phyloP scores from a whole-genome alignment of 2,329 filamentous ascomycete species.

The Trichophyton benhamiae region DNA sequence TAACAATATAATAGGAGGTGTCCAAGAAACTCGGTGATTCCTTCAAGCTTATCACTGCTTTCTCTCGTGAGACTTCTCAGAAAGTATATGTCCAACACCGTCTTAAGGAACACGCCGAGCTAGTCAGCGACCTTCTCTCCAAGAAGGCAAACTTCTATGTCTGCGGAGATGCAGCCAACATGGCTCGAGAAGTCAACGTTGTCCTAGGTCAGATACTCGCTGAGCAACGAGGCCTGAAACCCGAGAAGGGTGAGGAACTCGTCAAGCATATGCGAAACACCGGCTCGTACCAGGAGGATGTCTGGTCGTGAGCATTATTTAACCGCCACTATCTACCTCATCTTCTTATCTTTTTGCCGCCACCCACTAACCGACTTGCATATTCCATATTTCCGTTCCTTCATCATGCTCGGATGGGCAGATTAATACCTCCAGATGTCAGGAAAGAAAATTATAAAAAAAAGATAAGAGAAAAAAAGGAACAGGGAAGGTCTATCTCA shows the following conservation, averaged over 20 bases:
- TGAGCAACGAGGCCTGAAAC: slow-evolving; percentile 66
- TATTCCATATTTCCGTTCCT: background rate
- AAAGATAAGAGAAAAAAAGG: background rate
- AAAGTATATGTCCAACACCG: slow-evolving; percentile 98
- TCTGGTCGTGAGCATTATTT: slow-evolving; percentile 44
- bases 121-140: slow-evolving; percentile 76
- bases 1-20: slow-evolving; percentile 50
- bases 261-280: slow-evolving; percentile 92
- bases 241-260: slow-evolving; percentile 84
- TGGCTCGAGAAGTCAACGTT: slow-evolving; percentile 86
- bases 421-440: background rate
- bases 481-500: background rate
- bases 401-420: slow-evolving; percentile 9
- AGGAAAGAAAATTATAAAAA: too few species aligned
- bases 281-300: slow-evolving; percentile 88
- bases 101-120: slow-evolving; percentile 66
- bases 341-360: slow-evolving; percentile 10
- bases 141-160: slow-evolving; percentile 92
- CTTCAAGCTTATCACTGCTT: slow-evolving; percentile 83
- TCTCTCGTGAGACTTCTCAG: slow-evolving; percentile 74
- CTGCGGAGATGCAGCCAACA: slow-evolving; percentile 93
- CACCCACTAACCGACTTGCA: background rate
- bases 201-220: slow-evolving; percentile 79
- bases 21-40: slow-evolving; percentile 72
- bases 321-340: slow-evolving; percentile 4